These are phyloP conservation scores for Salinomyces thailandicus DNA, from an alignment of 2,329 filamentous ascomycete genomes.

Conservation along the genomic window DNA sequence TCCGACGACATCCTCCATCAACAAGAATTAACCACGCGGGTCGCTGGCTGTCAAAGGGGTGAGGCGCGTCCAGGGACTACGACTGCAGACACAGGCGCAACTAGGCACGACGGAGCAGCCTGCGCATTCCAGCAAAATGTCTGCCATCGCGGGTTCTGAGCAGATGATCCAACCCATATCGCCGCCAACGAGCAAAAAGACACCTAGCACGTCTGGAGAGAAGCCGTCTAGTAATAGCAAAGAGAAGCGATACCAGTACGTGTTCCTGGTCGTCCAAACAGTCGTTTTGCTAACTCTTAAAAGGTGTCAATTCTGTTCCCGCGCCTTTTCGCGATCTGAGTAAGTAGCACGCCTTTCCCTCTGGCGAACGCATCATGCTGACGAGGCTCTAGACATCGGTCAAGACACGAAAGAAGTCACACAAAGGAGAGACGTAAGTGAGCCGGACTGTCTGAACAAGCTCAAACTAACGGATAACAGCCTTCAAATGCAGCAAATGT, in stretches of 20 bases:
- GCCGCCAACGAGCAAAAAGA: constrained; percentile 38
- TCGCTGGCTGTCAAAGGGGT: constrained; percentile 13
- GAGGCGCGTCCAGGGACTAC: constrained; percentile 3
- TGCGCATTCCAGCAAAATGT: constrained; percentile 7
- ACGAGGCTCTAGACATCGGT: too few relatives aligned
- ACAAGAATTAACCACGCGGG: constrained; percentile 14
- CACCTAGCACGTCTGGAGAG: constrained; percentile 8
- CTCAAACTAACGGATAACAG: constrained; percentile 97
- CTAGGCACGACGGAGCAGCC: constrained; percentile 2
- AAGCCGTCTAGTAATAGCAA: constrained; percentile 18
- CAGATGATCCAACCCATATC: constrained; percentile 53
- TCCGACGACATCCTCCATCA: constrained; percentile 5
- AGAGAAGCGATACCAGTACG: constrained; percentile 99
- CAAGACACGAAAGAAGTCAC: constrained; percentile 95
- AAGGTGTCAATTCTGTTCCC: constrained; percentile 96
- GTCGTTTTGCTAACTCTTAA: too few relatives aligned
- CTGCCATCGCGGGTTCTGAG: constrained; percentile 30
- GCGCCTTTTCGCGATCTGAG: constrained; percentile 96
- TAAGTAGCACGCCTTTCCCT: too few relatives aligned
- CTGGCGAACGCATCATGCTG: too few relatives aligned
- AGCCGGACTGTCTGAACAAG: neutral
- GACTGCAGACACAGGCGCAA: too few relatives aligned
- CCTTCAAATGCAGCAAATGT: constrained; percentile 98
- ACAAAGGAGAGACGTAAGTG: constrained; percentile 32
- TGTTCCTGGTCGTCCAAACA: too few relatives aligned